Percentiles rank a stretch among this genome's conserved stretches.
These are phyloP conservation scores for Pestalotiopsis sp. DNA, from an alignment of 2,329 filamentous ascomycete species.

Conservation along the genomic window DNA sequence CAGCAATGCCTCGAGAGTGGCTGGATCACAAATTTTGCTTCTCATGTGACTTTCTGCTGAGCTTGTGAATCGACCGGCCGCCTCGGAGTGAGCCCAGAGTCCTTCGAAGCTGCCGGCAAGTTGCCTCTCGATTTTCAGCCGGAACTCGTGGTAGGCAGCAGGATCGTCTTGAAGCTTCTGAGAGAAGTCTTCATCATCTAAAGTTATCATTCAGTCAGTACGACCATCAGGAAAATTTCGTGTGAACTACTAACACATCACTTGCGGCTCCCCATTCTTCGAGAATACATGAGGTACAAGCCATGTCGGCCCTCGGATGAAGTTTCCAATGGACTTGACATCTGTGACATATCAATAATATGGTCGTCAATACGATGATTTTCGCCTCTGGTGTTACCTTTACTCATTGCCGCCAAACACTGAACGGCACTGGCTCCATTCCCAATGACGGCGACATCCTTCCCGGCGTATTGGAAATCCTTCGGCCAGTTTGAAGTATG, in stretches of 20 bases:
- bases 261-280: background rate
- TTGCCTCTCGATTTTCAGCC: background rate
- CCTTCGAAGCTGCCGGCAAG: background rate
- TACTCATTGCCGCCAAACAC: background rate
- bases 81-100: background rate
- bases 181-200: background rate
- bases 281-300: background rate
- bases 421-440: background rate
- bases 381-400: background rate
- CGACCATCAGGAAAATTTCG: background rate
- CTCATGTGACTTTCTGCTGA: background rate
- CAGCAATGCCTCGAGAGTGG: background rate
- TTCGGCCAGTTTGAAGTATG: background rate
- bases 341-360: background rate
- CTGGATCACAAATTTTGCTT: background rate
- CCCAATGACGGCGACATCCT: background rate
- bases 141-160: background rate
- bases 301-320: background rate
- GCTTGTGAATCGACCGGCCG: background rate
- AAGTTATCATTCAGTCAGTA: background rate
- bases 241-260: background rate
- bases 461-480: background rate
- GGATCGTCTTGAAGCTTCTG: background rate
- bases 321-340: background rate
- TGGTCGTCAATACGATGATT: background rate